A percentile compares a stretch with the other conserved stretches of the same genome.
Conservation (phyloP, 371 early-diverging fungal species). For the Catenaria anguillulae region DNA sequence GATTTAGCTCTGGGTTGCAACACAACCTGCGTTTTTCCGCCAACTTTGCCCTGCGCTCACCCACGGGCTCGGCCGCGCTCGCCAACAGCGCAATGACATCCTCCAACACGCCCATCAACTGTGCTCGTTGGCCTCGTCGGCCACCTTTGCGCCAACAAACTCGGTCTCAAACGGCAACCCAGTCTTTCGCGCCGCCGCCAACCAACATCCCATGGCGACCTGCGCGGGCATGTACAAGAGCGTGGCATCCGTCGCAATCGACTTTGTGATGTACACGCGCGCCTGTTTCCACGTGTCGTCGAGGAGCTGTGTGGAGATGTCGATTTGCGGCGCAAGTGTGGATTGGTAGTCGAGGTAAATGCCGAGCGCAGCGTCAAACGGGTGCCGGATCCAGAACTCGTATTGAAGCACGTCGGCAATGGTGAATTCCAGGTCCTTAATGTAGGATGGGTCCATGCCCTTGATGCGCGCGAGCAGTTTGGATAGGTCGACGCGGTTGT, state of each 20-base stretch:
- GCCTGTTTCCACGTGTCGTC: conserved; percentile 43
- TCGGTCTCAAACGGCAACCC: conserved; percentile 29
- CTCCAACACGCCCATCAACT: too few relatives aligned
- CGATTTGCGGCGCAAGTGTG: background rate
- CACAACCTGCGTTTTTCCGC: too few relatives aligned
- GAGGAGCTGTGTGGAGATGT: conserved; percentile 15
- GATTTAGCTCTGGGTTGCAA: too few relatives aligned
- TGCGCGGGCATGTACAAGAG: conserved; percentile 71
- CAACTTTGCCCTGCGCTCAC: too few relatives aligned
- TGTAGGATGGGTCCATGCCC: conserved; percentile 16
- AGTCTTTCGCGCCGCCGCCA: conserved; percentile 43
- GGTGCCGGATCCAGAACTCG: conserved; percentile 69
- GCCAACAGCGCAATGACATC: too few relatives aligned
- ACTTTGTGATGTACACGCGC: conserved; percentile 31
- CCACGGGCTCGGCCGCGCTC: too few relatives aligned
- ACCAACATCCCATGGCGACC: conserved; percentile 62
- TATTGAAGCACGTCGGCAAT: conserved; percentile 68
- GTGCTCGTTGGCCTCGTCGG: too few relatives aligned
- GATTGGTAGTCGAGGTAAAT: conserved; percentile 62
- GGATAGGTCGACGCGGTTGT: conserved; percentile 52
- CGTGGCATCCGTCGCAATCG: conserved; percentile 55
- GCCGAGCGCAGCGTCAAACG: conserved; percentile 67
- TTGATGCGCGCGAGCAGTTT: conserved; percentile 40
- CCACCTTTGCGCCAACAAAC: too few relatives aligned
- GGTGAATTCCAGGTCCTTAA: conserved; percentile 52